These are phyloP conservation scores for Globisporangium alternatum DNA, from an alignment of 352 stramenopile species.

Conservation along the genomic window DNA sequence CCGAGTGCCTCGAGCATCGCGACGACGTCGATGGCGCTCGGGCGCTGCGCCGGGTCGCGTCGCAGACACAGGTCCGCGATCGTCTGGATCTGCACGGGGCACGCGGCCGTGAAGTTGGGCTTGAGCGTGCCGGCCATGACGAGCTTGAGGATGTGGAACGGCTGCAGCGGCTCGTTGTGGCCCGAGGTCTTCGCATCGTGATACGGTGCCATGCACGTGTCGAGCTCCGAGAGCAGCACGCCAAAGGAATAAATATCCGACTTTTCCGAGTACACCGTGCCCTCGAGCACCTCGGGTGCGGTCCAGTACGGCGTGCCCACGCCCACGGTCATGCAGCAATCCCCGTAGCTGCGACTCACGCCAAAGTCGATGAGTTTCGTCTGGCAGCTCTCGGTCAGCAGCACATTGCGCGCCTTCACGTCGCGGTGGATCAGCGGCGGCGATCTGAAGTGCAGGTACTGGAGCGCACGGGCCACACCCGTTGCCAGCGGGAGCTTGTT, in stretches of 20 bases:
- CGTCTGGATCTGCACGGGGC: slow-evolving; percentile 6
- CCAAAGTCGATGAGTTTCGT: slow-evolving; percentile 63
- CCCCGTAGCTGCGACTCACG: slow-evolving; percentile 30
- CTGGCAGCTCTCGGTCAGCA: slow-evolving; percentile 39
- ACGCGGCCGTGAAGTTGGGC: slow-evolving; percentile 14
- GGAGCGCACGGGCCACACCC: slow-evolving; percentile 38
- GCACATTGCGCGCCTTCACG: slow-evolving; percentile 52
- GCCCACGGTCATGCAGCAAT: slow-evolving; percentile 19
- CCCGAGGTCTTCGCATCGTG: slow-evolving; percentile 21
- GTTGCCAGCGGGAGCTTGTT: slow-evolving; percentile 43
- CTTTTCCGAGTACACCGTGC: slow-evolving; percentile 29
- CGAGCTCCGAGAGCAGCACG: slow-evolving; percentile 41
- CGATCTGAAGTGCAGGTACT: slow-evolving; percentile 41
- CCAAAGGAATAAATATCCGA: slow-evolving; percentile 33
- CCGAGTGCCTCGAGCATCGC: slow-evolving; percentile 13
- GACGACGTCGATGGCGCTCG: slow-evolving; percentile 17
- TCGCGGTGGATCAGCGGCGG: slow-evolving; percentile 57
- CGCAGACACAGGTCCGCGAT: slow-evolving; percentile 14
- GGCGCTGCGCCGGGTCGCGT: slow-evolving; percentile 11
- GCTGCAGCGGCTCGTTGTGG: slow-evolving; percentile 15
- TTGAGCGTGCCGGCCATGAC: slow-evolving; percentile 15
- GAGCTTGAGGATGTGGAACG: slow-evolving; percentile 18
- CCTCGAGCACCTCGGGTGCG: slow-evolving; percentile 24
- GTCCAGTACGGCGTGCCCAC: slow-evolving; percentile 23
- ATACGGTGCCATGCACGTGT: slow-evolving; percentile 39